Conservation (phyloP, 2,329 filamentous ascomycete species). For the Fusarium sp. region DNA sequence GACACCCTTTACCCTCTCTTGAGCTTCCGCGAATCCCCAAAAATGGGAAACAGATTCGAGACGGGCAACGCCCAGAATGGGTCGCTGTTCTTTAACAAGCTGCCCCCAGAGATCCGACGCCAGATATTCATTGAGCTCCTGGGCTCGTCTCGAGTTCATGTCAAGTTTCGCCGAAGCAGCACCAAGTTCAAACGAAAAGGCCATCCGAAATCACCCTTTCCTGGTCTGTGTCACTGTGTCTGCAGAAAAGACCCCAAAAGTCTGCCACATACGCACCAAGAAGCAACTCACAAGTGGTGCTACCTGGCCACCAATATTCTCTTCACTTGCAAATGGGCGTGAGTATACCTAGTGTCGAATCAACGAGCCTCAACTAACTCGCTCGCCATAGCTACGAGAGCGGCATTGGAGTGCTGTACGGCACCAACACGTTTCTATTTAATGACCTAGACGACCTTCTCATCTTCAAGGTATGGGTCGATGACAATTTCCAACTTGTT, state of each 20-base stretch:
- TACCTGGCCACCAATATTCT: constrained; percentile 7
- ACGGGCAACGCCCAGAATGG: too few relatives aligned
- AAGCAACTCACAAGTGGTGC: constrained; percentile 7
- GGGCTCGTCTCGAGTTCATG: too few relatives aligned
- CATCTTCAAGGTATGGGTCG: neutral
- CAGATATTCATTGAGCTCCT: too few relatives aligned
- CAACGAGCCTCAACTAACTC: too few relatives aligned
- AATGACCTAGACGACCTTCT: neutral
- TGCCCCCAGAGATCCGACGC: too few relatives aligned
- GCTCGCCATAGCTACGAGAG: neutral
- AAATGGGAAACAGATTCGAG: too few relatives aligned
- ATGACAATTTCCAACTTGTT: too few relatives aligned
- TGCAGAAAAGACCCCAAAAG: neutral
- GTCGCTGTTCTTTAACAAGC: too few relatives aligned
- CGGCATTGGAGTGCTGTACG: neutral
- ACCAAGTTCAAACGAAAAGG: neutral
- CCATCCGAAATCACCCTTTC: neutral
- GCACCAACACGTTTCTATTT: neutral
- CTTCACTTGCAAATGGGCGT: constrained; percentile 21
- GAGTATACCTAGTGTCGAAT: neutral
- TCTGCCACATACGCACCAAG: neutral
- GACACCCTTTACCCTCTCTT: too few relatives aligned
- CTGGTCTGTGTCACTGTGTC: neutral
- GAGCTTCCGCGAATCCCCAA: too few relatives aligned
- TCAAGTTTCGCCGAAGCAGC: too few relatives aligned